Evolutionary conservation across 208 protist species (phyloP), one percentile per base, ranked within the genome.

Genomic region (Trypanosoma rangeli): DNA sequence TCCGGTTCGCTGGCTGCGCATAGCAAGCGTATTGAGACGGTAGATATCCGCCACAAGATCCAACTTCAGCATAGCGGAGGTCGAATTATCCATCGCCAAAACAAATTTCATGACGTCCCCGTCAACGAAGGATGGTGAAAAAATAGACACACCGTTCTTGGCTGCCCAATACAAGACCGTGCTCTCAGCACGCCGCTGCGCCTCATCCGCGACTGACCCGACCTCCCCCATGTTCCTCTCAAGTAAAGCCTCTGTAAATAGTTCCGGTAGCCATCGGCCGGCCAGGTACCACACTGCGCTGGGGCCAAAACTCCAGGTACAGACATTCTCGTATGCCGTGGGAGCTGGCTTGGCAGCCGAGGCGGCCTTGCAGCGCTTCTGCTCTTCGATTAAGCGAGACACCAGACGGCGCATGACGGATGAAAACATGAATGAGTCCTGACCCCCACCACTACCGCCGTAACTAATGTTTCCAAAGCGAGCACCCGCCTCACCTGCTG

Each of bases 41-140:
- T 98, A 83, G 63, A 99, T 98, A 84, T 99, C 99, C 37, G 77
- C 61, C 5, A 98, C 90, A 54, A 98, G 80, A 61, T 98, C 95
- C 20, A 97, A 22, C 54, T 80, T 62, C 1, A 94, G 60, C 39
- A 49, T 26, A 16, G 56, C 12, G 2, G 37, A 7, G 20, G 37
- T n/a, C 28, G 16, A 46, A 20, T 13, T 31, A 9, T 26, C 31
- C 15, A 15, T 20, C 3, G 68, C 50, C 8, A 87, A 52, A 35
- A 95, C 55, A 80, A 86, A 93, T 12, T 54, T 15, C 56, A 84
- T 81, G n/a, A 93, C 79, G 66, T 94, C 89, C 15, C 89, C 88
- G 37, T 95, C 90, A 7, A 71, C 79, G 65, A 95, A 89, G 42
- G 89, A 94, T 18, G 88, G 89, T 28, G 80, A 88, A 83, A 86